These are phyloP conservation scores for Colletotrichum cuscutae DNA, from an alignment of 2,329 filamentous ascomycete species.

Conservation along the genomic window DNA sequence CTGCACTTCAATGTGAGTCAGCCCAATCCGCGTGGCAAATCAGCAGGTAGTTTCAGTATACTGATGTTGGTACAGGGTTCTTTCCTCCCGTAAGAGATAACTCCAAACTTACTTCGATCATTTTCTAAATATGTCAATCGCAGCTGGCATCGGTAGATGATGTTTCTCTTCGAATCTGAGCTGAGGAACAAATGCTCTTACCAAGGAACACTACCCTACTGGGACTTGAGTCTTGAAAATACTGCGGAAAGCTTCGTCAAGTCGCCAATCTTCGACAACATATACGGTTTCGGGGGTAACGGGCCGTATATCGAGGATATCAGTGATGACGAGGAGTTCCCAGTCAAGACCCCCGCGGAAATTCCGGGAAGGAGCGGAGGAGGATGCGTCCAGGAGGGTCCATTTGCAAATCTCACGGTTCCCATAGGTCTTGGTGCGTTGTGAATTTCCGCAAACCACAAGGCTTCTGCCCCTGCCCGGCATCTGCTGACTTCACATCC, in stretches of 20 bases:
- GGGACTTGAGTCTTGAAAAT: slow-evolving; percentile 35
- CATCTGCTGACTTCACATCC: neutral
- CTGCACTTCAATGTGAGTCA: slow-evolving; percentile 35
- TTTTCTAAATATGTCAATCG: neutral
- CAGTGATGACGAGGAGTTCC: neutral
- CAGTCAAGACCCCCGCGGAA: neutral
- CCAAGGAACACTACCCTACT: slow-evolving; percentile 39
- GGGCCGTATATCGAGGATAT: slow-evolving; percentile 9
- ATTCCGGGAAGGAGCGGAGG: neutral
- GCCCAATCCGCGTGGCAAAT: neutral
- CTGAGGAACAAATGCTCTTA: slow-evolving; percentile 38
- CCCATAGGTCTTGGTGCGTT: neutral
- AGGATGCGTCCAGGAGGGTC: neutral
- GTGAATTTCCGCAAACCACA: neutral
- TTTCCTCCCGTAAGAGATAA: neutral
- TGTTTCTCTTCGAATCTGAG: slow-evolving; percentile 39
- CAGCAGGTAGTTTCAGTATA: neutral
- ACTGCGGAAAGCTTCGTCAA: slow-evolving; percentile 22
- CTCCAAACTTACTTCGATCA: neutral
- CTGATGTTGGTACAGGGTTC: neutral
- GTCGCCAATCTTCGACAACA: slow-evolving; percentile 33
- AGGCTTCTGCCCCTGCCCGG: neutral
- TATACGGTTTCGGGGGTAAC: slow-evolving; percentile 32
- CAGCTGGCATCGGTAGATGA: slow-evolving; percentile 24
- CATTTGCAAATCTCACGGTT: neutral